Percentiles rank a stretch among this genome's conserved stretches.
Evolutionary conservation across 345 rosid genomes (phyloP).

Genomic region (Conringia planisiliqua): DNA sequence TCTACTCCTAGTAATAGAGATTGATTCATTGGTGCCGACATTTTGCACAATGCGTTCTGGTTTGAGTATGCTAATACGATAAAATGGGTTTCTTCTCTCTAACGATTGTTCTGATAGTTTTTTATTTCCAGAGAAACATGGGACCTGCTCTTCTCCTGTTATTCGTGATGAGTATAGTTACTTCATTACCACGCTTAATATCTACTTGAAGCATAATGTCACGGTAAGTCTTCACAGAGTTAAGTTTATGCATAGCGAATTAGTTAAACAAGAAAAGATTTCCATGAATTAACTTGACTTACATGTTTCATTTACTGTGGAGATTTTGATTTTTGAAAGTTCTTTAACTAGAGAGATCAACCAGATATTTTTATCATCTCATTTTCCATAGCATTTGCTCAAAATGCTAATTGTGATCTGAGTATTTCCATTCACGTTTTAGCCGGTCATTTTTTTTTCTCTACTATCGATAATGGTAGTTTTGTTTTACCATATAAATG

Average conservation of each 20-base stretch:
- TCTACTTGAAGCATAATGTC: conserved; percentile 81
- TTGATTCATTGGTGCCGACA: not conserved
- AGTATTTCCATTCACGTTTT: not conserved
- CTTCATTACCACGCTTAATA: conserved; percentile 61
- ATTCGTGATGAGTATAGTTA: conserved; percentile 73
- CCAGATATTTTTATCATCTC: not conserved
- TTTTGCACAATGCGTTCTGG: not conserved
- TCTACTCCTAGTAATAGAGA: not conserved
- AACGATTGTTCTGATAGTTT: not conserved
- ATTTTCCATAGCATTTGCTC: not conserved
- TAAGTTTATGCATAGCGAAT: conserved; percentile 3
- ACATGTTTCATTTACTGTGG: conserved; percentile 4
- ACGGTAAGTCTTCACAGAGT: conserved; percentile 53
- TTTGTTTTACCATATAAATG: not conserved
- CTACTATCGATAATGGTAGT: not conserved
- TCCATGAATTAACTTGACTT: not conserved
- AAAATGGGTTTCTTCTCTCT: not conserved
- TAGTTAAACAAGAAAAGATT: conserved; percentile 5
- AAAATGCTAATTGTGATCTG: not conserved
- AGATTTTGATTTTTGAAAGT: not conserved
- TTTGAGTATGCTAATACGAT: not conserved
- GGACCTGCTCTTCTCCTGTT: conserved; percentile 85
- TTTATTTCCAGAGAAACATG: conserved; percentile 79
- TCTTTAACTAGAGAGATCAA: not conserved
- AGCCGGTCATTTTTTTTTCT: not conserved